phyloP scores from a whole-genome alignment of 495 filamentous ascomycete species.

The Rusavskia elegans region DNA sequence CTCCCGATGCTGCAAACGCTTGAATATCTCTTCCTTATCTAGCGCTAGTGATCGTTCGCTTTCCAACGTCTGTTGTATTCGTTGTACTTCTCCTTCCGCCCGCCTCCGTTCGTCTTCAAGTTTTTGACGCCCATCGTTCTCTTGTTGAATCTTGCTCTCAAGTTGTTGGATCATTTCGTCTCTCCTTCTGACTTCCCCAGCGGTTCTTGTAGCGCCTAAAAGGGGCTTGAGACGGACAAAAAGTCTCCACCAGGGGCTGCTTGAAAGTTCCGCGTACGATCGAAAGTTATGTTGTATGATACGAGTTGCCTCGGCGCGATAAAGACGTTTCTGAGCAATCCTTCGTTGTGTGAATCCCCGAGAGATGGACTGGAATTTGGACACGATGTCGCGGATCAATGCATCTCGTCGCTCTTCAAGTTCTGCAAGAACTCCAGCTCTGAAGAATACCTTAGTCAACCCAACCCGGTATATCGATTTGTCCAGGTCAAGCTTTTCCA shows the following conservation, averaged over 20 bases:
- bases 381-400: slow-evolving; percentile 82
- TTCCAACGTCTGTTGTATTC: slow-evolving; percentile 82
- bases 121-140: slow-evolving; percentile 56
- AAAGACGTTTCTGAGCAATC: slow-evolving; percentile 79
- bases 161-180: slow-evolving; percentile 85
- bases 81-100: slow-evolving; percentile 70
- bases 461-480: slow-evolving; percentile 79
- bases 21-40: slow-evolving; percentile 98
- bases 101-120: slow-evolving; percentile 87
- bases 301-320: slow-evolving; percentile 82
- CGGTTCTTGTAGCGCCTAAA: slow-evolving; percentile 76
- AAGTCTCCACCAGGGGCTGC: slow-evolving; percentile 92
- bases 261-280: slow-evolving; percentile 71
- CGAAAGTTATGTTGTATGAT: slow-evolving; percentile 92
- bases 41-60: slow-evolving; percentile 87
- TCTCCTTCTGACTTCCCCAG: slow-evolving; percentile 79
- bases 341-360: slow-evolving; percentile 78
- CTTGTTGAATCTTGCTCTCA: slow-evolving; percentile 65
- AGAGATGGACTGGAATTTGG: slow-evolving; percentile 82
- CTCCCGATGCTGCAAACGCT: slow-evolving; percentile 71
- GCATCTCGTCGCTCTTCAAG: slow-evolving; percentile 89
- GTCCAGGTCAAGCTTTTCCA: slow-evolving; percentile 79
- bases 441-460: slow-evolving; percentile 95
- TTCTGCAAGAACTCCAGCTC: slow-evolving; percentile 89
- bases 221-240: slow-evolving; percentile 94